Evolutionary conservation across 768 basidiomycete genomes (phyloP).

Genomic region (Lepiota subincarnata): DNA sequence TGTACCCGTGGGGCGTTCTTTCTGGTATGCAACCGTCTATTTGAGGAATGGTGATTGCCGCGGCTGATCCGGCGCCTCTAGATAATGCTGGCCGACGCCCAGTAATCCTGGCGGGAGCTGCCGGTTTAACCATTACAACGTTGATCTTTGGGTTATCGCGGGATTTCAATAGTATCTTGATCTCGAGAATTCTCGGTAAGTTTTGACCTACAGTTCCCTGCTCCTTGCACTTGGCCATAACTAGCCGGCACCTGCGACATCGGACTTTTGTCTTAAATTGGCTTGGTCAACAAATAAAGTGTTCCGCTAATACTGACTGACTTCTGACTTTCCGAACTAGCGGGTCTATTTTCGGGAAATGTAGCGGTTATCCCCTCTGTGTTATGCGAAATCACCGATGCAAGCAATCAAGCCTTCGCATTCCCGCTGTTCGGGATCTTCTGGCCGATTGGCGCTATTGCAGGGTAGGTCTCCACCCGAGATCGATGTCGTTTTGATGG

Average conservation of each 20-base stretch:
- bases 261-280: neutral
- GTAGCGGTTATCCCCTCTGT: slow-evolving; percentile 57
- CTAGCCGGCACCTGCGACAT: neutral
- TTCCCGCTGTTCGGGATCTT: slow-evolving; percentile 56
- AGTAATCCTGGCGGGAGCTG: slow-evolving; percentile 49
- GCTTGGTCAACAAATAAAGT: neutral
- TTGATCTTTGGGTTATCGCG: slow-evolving; percentile 54
- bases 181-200: slow-evolving; percentile 47
- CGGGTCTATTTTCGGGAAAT: slow-evolving; percentile 59
- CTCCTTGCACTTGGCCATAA: neutral
- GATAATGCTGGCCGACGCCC: slow-evolving; percentile 61
- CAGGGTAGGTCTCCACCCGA: slow-evolving; percentile 39
- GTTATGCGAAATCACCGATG: slow-evolving; percentile 57
- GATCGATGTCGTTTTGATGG: neutral
- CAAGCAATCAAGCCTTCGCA: slow-evolving; percentile 49
- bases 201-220: neutral
- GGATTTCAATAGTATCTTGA: slow-evolving; percentile 39
- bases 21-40: slow-evolving; percentile 33
- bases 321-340: slow-evolving; percentile 24
- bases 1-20: slow-evolving; percentile 57
- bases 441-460: slow-evolving; percentile 53
- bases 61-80: slow-evolving; percentile 15
- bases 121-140: slow-evolving; percentile 44
- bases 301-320: slow-evolving; percentile 1
- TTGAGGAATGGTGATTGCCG: neutral